phyloP scores from a whole-genome alignment of 192 early-diverging fungal genomes.

The Dissophora ornata region DNA sequence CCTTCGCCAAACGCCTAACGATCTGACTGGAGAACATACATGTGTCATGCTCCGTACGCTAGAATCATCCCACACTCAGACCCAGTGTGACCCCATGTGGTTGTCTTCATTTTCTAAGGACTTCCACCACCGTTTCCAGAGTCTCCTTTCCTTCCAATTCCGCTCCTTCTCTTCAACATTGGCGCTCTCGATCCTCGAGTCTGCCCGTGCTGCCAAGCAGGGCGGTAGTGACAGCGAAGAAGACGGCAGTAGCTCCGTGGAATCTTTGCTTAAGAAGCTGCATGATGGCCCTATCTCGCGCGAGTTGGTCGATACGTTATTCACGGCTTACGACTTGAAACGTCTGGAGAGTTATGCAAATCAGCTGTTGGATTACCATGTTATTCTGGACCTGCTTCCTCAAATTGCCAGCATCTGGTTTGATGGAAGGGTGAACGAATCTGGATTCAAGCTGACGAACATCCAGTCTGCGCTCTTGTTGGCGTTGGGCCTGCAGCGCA shows the following conservation, averaged over 20 bases:
- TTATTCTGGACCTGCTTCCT: constrained; percentile 93
- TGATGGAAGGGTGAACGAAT: constrained; percentile 64
- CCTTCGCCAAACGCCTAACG: constrained; percentile 95
- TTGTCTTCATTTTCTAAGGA: constrained; percentile 89
- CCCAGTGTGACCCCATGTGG: constrained; percentile 77
- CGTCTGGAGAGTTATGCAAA: constrained; percentile 96
- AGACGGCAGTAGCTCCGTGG: constrained; percentile 3
- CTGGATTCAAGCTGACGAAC: constrained; percentile 77
- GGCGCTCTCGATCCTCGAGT: constrained; percentile 88
- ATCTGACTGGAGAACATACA: constrained; percentile 97
- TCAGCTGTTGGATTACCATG: constrained; percentile 97
- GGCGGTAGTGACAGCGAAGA: constrained; percentile 25
- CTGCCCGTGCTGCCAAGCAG: constrained; percentile 67
- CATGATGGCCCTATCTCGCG: constrained; percentile 39
- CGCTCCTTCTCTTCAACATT: constrained; percentile 81
- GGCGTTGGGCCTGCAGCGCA: constrained; percentile 93
- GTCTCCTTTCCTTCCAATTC: constrained; percentile 91
- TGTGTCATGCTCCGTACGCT: constrained; percentile 96
- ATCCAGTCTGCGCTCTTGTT: constrained; percentile 89
- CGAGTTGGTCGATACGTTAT: constrained; percentile 54
- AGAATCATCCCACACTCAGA: constrained; percentile 55
- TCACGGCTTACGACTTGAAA: constrained; percentile 91
- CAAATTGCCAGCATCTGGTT: constrained; percentile 86
- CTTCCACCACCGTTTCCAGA: constrained; percentile 90
- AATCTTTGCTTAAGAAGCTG: constrained; percentile 32